Evolutionary conservation across 2,329 filamentous ascomycete species (phyloP).

Genomic region (Dothideomycetidae sp.): DNA sequence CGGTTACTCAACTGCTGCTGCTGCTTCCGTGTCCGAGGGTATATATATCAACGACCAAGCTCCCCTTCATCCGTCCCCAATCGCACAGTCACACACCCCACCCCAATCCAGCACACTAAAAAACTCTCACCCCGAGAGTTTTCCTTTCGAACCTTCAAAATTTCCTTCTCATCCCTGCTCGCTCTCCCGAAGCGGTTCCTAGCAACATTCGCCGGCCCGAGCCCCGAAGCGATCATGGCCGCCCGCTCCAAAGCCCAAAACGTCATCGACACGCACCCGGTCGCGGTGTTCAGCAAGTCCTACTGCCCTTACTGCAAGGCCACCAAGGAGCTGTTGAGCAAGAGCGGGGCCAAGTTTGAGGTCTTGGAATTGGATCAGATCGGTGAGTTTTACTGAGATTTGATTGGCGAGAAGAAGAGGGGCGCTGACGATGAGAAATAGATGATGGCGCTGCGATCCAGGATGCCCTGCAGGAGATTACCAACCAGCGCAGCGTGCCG

Average conservation of each 20-base stretch:
- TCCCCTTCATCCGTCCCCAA: no score
- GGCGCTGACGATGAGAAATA: slow-evolving; percentile 23
- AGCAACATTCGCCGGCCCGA: slow-evolving; percentile 53
- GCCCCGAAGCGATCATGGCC: slow-evolving; percentile 60
- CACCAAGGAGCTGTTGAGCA: slow-evolving; percentile 60
- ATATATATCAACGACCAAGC: no score
- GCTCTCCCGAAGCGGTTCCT: slow-evolving; percentile 33
- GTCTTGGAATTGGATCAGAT: slow-evolving; percentile 74
- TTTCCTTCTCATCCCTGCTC: slow-evolving; percentile 14
- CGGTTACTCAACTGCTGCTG: no score
- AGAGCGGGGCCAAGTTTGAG: slow-evolving; percentile 57
- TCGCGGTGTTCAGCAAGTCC: slow-evolving; percentile 93
- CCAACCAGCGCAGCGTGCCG: slow-evolving; percentile 75
- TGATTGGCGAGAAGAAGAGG: not conserved
- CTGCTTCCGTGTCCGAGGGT: no score
- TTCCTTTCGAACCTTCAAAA: not conserved
- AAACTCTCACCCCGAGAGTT: not conserved
- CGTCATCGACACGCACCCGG: slow-evolving; percentile 79
- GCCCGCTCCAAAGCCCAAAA: slow-evolving; percentile 69
- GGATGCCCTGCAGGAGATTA: slow-evolving; percentile 65
- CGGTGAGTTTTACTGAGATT: slow-evolving; percentile 40
- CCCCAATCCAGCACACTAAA: not conserved
- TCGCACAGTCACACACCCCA: not conserved
- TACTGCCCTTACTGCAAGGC: slow-evolving; percentile 87
- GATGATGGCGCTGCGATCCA: slow-evolving; percentile 76